Conservation (phyloP, 306 rosid genomes). For the Cajanus cajan region DNA sequence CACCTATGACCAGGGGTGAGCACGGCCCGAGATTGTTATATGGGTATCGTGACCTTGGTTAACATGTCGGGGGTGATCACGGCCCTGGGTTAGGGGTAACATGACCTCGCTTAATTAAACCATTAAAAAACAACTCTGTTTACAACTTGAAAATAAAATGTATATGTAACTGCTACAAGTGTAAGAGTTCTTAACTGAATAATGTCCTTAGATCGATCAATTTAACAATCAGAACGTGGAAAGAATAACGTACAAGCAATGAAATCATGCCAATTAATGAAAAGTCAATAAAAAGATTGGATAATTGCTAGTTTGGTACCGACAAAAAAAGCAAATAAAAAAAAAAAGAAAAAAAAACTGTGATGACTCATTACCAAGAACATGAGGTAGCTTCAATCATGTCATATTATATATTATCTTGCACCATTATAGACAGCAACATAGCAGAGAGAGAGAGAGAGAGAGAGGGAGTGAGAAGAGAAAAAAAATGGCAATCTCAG, state of each 20-base stretch:
- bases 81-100: too few species aligned
- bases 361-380: neutral
- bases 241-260: neutral
- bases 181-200: neutral
- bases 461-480: neutral
- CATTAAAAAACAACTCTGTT: neutral
- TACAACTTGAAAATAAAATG: neutral
- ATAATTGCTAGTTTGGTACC: neutral
- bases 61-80: too few species aligned
- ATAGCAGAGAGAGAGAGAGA: neutral
- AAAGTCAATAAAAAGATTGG: neutral
- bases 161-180: neutral
- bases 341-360: neutral
- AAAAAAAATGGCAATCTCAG: conserved; percentile 50
- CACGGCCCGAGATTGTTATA: too few species aligned
- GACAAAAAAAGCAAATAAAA: neutral
- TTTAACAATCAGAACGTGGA: neutral
- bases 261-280: neutral
- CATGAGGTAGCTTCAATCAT: neutral
- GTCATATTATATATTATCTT: neutral
- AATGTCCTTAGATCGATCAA: neutral
- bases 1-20: too few species aligned
- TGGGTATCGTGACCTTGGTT: too few species aligned
- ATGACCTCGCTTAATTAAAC: neutral
- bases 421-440: neutral